Evolutionary conservation across 106 monocot species (phyloP), one percentile per base, ranked within the genome.

Genomic region (Cymbidium sinense): DNA sequence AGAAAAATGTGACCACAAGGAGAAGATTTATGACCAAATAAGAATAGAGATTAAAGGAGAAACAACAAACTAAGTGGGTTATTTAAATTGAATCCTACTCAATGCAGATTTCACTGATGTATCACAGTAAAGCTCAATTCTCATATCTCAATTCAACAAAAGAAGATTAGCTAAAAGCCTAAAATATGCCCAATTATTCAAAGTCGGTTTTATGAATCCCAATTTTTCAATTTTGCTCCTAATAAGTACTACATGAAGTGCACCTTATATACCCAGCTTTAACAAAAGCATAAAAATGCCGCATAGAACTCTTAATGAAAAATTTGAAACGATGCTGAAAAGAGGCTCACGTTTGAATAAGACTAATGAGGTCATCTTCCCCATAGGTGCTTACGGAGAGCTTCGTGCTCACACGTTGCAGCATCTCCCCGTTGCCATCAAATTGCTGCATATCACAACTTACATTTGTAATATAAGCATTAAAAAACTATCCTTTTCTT

Each of bases 361-460:
- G 91, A 78, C 96, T 98, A 75, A 94, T 91, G 25, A 98, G 96
- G 20, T 98, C 94, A 43, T 83, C 90, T 75, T 90, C 94, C 61
- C 94, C 96, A 74, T 98, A 98, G 0, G 96, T 84, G 87, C 88
- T 92, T n/a, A 78, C 94, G 4, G 94, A 85, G 7, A 98, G 84
- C 86, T 79, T 89, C 77, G 96, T 98, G 79, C 73, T 86, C 79
- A 94, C 85, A 28, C 27, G 86, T 71, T 98, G 91, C 74, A 98
- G 70, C 72, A 87, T 36, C 79, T 79, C 87, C 73, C 94, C 96
- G 31, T 84, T 25, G 19, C 54, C 80, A 82, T 98, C 94, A 75
- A 98, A 98, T 92, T 98, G 94, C 96, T 98, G 88, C 80, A 80
- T 77, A 9, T 7, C 80, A 67, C 50, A 23, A 2, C 72, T 39